phyloP scores from a whole-genome alignment of 148 eudicot genomes.

The Silene conica region DNA sequence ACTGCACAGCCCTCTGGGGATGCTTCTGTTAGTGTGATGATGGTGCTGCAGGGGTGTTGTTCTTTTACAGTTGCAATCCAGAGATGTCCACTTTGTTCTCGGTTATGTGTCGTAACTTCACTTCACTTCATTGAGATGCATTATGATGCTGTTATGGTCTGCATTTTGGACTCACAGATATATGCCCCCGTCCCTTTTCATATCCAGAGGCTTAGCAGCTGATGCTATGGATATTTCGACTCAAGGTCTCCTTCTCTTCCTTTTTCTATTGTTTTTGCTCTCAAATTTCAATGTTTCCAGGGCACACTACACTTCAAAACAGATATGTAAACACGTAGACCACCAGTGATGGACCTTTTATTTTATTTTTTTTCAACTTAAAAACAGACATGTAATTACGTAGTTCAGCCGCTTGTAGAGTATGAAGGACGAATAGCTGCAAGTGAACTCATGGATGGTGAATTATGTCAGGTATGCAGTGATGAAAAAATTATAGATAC shows the following conservation, averaged over 20 bases:
- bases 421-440: conserved; percentile 76
- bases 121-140: no score
- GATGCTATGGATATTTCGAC: conserved; percentile 36
- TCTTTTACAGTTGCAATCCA: no score
- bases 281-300: not conserved
- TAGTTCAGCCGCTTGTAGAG: conserved; percentile 62
- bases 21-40: no score
- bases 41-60: no score
- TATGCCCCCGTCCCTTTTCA: conserved; percentile 29
- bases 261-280: not conserved
- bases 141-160: no score
- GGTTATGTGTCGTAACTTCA: no score
- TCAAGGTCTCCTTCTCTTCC: conserved; percentile 44
- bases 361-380: no score
- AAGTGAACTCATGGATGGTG: conserved; percentile 87
- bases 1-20: no score
- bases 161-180: conserved; percentile 23
- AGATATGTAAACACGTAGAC: not conserved
- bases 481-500: not conserved
- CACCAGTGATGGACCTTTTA: no score
- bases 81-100: no score
- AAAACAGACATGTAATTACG: no score
- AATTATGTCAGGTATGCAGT: conserved; percentile 62
- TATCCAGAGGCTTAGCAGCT: conserved; percentile 42
- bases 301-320: not conserved